Evolutionary conservation across 176 grass and related monocot species (phyloP).

Genomic region (Cocos nucifera): DNA sequence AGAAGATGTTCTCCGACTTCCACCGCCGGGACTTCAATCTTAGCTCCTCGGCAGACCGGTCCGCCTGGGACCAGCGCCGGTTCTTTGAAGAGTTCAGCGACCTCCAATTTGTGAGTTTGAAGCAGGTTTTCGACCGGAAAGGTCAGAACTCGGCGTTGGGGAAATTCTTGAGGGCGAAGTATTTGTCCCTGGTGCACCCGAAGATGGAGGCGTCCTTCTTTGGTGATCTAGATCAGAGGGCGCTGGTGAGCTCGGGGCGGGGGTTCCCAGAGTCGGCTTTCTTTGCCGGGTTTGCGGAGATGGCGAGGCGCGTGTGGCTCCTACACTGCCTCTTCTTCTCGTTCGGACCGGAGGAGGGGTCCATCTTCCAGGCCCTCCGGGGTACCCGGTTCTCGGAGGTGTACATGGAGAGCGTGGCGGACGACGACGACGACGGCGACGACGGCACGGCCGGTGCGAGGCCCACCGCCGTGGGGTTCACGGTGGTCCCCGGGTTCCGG

Average conservation of each 20-base stretch:
- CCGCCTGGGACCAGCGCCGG: slow-evolving; percentile 40
- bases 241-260: slow-evolving; percentile 60
- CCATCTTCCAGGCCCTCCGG: slow-evolving; percentile 47
- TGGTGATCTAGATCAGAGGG: slow-evolving; percentile 69
- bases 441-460: slow-evolving; percentile 3
- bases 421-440: slow-evolving; percentile 1
- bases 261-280: slow-evolving; percentile 69
- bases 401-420: slow-evolving; percentile 75
- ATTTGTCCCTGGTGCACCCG: slow-evolving; percentile 74
- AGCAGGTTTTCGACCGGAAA: slow-evolving; percentile 41
- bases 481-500: slow-evolving; percentile 75
- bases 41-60: slow-evolving; percentile 53
- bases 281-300: slow-evolving; percentile 74
- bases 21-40: slow-evolving; percentile 66
- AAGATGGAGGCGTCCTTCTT: slow-evolving; percentile 96
- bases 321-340: slow-evolving; percentile 91
- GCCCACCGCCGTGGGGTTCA: slow-evolving; percentile 48
- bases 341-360: slow-evolving; percentile 36
- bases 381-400: slow-evolving; percentile 71
- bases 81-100: slow-evolving; percentile 94
- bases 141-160: slow-evolving; percentile 39
- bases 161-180: slow-evolving; percentile 75
- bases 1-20: slow-evolving; percentile 94
- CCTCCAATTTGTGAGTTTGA: slow-evolving; percentile 39
- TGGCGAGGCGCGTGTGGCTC: slow-evolving; percentile 77